Evolutionary conservation across 2,329 filamentous ascomycete genomes (phyloP).

Genomic region (Zasmidium cellare): DNA sequence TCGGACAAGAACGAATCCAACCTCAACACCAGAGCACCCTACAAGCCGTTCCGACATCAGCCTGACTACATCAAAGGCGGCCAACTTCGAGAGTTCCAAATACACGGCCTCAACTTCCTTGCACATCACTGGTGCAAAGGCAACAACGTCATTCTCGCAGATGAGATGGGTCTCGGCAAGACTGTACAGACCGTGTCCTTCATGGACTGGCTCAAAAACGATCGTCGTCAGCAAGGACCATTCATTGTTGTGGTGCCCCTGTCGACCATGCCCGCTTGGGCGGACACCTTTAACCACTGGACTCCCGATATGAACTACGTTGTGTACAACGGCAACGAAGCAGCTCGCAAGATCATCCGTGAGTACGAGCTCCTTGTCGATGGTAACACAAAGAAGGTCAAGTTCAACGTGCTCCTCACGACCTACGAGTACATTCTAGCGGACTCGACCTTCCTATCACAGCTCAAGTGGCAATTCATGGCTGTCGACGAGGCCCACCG

Average conservation of each 20-base stretch:
- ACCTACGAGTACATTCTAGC: slow-evolving; percentile 95
- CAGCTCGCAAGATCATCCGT: slow-evolving; percentile 80
- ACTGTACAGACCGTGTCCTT: slow-evolving; percentile 97
- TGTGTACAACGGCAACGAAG: slow-evolving; percentile 88
- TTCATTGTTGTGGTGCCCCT: slow-evolving; percentile 97
- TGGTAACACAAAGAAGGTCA: slow-evolving; percentile 82
- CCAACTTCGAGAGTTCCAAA: slow-evolving; percentile 86
- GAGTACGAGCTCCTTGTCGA: slow-evolving; percentile 88
- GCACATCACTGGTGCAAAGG: slow-evolving; percentile 92
- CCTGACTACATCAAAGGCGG: slow-evolving; percentile 83
- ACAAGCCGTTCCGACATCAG: slow-evolving; percentile 75
- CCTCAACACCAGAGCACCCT: slow-evolving; percentile 67
- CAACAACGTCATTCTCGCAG: slow-evolving; percentile 94
- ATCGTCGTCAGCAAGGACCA: slow-evolving; percentile 84
- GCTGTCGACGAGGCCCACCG: slow-evolving; percentile 96
- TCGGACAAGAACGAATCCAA: slow-evolving; percentile 80
- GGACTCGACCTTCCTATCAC: slow-evolving; percentile 79
- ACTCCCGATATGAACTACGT: slow-evolving; percentile 95
- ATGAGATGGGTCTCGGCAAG: slow-evolving; percentile 98
- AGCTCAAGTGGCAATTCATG: slow-evolving; percentile 96
- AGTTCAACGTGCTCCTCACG: slow-evolving; percentile 96
- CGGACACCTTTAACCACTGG: slow-evolving; percentile 96
- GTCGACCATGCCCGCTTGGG: slow-evolving; percentile 97
- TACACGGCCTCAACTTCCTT: slow-evolving; percentile 91
- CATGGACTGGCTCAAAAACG: slow-evolving; percentile 93